Conservation (phyloP, 345 rosid genomes). For the Sisymbrium altissimum region DNA sequence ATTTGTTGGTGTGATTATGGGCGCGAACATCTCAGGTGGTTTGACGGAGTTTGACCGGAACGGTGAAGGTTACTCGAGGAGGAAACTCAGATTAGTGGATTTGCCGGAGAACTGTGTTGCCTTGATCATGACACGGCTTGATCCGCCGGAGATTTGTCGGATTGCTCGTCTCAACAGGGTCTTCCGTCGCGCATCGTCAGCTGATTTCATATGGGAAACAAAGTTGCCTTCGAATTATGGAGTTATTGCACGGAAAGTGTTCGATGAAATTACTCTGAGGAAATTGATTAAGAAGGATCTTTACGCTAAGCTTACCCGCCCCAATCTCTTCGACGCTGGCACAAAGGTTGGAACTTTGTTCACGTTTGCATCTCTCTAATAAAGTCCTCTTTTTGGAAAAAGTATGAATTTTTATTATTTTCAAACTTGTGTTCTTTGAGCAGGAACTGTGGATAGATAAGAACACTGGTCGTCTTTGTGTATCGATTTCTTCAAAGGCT, state of each 20-base stretch:
- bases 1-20: constrained; percentile 30
- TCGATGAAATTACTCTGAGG: constrained; percentile 35
- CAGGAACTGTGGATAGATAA: constrained; percentile 73
- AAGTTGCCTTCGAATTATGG: constrained; percentile 52
- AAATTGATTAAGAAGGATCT: constrained; percentile 43
- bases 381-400: neutral
- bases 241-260: constrained; percentile 38
- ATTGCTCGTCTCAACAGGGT: constrained; percentile 50
- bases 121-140: constrained; percentile 41
- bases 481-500: constrained; percentile 57
- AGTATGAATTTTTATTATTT: neutral
- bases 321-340: constrained; percentile 45
- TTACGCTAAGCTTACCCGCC: constrained; percentile 42
- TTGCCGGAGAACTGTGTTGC: constrained; percentile 69
- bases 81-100: constrained; percentile 44
- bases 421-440: neutral
- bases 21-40: constrained; percentile 43
- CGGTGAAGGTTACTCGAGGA: constrained; percentile 2
- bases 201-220: constrained; percentile 64
- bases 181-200: constrained; percentile 55
- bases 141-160: constrained; percentile 56
- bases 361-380: neutral
- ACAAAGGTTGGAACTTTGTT: constrained; percentile 41
- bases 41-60: constrained; percentile 33
- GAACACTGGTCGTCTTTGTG: constrained; percentile 47